Percentiles rank a stretch among this genome's conserved stretches.
These are phyloP conservation scores for Chytriomyces sp. DNA, from an alignment of 192 early-diverging fungal species.

Conservation along the genomic window DNA sequence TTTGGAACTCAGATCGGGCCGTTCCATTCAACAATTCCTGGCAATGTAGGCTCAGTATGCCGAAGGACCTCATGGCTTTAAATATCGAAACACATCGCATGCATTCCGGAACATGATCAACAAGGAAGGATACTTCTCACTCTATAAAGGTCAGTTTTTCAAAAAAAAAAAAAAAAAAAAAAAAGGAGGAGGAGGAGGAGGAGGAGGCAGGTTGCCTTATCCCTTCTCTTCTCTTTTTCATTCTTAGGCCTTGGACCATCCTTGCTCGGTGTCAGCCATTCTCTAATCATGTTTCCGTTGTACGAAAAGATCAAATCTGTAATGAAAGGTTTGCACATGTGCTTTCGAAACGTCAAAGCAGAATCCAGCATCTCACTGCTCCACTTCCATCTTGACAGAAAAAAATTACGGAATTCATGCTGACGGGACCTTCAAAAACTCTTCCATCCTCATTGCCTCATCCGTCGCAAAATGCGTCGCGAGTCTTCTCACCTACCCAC, in stretches of 20 bases:
- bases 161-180: no score
- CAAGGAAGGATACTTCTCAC: conserved; percentile 78
- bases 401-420: conserved; percentile 20
- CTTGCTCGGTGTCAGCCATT: conserved; percentile 91
- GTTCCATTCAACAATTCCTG: background rate
- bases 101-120: conserved; percentile 78
- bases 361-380: background rate
- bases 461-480: conserved; percentile 90
- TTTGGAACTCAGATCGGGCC: conserved; percentile 14
- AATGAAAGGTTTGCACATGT: conserved; percentile 27
- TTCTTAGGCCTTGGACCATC: conserved; percentile 73
- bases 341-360: background rate
- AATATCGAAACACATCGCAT: conserved; percentile 81
- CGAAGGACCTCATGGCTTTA: conserved; percentile 65
- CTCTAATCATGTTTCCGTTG: conserved; percentile 93
- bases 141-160: conserved; percentile 73
- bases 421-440: conserved; percentile 39
- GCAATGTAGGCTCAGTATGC: conserved; percentile 1
- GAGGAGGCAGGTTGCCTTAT: no score
- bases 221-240: background rate
- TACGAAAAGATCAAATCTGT: conserved; percentile 86
- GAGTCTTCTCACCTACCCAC: conserved; percentile 88
- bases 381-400: background rate
- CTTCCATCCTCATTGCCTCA: conserved; percentile 78
- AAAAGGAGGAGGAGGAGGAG: no score